phyloP scores from a whole-genome alignment of 2,329 filamentous ascomycete species.

The Fusarium piperis region DNA sequence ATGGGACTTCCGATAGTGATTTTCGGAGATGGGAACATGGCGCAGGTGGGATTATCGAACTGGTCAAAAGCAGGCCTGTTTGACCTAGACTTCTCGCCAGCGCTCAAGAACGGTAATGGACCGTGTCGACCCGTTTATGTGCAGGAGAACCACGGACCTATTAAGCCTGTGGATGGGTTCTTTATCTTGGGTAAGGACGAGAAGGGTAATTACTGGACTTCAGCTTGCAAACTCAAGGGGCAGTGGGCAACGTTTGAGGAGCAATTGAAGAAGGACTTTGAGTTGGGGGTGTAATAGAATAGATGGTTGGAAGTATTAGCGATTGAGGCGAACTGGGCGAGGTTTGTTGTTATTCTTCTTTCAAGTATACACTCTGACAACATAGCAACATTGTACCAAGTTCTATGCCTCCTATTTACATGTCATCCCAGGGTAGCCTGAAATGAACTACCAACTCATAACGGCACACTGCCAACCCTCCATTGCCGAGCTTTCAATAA shows the following conservation, averaged over 20 bases:
- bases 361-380: too few relatives aligned
- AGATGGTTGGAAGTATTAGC: too few relatives aligned
- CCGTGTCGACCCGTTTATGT: background rate
- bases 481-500: background rate
- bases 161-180: conserved; percentile 5
- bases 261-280: background rate
- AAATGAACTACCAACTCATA: background rate
- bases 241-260: conserved; percentile 20
- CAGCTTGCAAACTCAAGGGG: conserved; percentile 16
- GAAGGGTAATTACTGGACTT: conserved; percentile 25
- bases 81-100: conserved; percentile 16
- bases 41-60: conserved; percentile 10
- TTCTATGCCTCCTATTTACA: too few relatives aligned
- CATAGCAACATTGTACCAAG: too few relatives aligned
- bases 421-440: background rate
- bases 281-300: too few relatives aligned
- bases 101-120: background rate
- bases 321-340: too few relatives aligned
- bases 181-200: conserved; percentile 3
- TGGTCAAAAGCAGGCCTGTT: conserved; percentile 21
- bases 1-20: background rate
- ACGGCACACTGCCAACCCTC: background rate
- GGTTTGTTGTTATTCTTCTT: too few relatives aligned
- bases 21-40: background rate
- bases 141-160: background rate